Conservation (phyloP, 495 filamentous ascomycete species). For the Terfezia boudieri region DNA sequence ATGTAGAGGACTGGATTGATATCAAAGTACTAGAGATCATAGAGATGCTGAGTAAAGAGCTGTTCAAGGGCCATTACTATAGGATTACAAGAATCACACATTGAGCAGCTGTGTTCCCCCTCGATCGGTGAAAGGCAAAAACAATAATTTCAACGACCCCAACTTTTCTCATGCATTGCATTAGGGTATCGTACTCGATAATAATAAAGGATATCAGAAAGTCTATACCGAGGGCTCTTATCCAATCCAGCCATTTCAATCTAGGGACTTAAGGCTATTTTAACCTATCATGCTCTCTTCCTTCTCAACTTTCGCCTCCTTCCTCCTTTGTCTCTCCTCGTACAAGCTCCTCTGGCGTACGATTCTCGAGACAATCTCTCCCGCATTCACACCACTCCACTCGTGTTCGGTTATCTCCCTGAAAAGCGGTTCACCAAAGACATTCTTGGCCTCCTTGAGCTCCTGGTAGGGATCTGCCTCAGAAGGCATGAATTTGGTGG, state of each 20-base stretch:
- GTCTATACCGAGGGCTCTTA: no score
- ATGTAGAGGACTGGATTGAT: background rate
- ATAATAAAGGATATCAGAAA: background rate
- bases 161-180: no score
- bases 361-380: conserved; percentile 76
- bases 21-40: background rate
- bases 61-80: no score
- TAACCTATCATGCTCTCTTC: conserved; percentile 26
- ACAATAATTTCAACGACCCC: background rate
- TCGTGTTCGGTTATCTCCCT: conserved; percentile 46
- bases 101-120: background rate
- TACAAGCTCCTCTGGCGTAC: conserved; percentile 62
- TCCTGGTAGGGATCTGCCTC: conserved; percentile 69
- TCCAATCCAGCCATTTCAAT: background rate
- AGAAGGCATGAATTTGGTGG: conserved; percentile 71
- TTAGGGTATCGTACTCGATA: no score
- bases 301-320: conserved; percentile 55
- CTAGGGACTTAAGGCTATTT: background rate
- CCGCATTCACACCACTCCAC: conserved; percentile 74
- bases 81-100: background rate
- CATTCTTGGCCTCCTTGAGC: conserved; percentile 42
- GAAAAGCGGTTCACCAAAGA: conserved; percentile 30
- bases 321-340: conserved; percentile 71
- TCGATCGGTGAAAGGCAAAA: background rate
- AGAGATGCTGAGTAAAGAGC: background rate